phyloP scores from a whole-genome alignment of 2,329 filamentous ascomycete genomes.

The Colletotrichum echinochloae region DNA sequence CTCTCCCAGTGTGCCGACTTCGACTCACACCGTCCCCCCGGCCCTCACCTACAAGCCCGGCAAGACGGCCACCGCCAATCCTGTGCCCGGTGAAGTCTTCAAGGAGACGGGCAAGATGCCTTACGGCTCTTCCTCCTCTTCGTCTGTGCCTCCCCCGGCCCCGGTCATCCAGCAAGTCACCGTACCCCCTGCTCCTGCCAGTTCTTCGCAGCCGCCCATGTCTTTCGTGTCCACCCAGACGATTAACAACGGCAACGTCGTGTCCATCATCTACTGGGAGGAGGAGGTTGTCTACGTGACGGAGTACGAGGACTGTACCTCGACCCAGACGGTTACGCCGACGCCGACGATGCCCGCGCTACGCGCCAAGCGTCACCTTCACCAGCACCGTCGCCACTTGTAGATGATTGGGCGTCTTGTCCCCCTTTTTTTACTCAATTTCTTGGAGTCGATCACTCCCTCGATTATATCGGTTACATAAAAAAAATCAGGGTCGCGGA shows the following conservation, averaged over 20 bases:
- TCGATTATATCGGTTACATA: conserved; percentile 12
- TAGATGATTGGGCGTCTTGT: conserved; percentile 23
- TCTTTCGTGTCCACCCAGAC: conserved; percentile 63
- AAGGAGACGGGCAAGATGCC: conserved; percentile 47
- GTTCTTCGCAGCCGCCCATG: conserved; percentile 41
- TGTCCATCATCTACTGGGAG: conserved; percentile 69
- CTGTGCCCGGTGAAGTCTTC: conserved; percentile 59
- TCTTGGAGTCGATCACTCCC: conserved; percentile 15
- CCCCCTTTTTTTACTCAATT: conserved; percentile 7
- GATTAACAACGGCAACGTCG: conserved; percentile 60
- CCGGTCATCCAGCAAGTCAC: conserved; percentile 48
- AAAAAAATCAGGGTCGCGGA: conserved; percentile 16
- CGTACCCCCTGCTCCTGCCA: conserved; percentile 43
- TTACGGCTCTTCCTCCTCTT: conserved; percentile 29
- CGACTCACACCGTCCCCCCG: conserved; percentile 42
- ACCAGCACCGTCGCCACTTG: conserved; percentile 54
- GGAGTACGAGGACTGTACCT: conserved; percentile 54
- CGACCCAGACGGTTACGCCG: conserved; percentile 54
- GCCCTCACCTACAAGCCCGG: conserved; percentile 54
- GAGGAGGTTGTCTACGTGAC: conserved; percentile 67
- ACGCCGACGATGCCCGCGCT: conserved; percentile 45
- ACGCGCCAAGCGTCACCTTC: conserved; percentile 49
- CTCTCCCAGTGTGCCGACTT: conserved; percentile 15
- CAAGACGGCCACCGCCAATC: conserved; percentile 48
- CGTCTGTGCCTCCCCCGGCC: conserved; percentile 35